Conservation (phyloP, 2,329 filamentous ascomycete genomes). For the Colletotrichum sidae region DNA sequence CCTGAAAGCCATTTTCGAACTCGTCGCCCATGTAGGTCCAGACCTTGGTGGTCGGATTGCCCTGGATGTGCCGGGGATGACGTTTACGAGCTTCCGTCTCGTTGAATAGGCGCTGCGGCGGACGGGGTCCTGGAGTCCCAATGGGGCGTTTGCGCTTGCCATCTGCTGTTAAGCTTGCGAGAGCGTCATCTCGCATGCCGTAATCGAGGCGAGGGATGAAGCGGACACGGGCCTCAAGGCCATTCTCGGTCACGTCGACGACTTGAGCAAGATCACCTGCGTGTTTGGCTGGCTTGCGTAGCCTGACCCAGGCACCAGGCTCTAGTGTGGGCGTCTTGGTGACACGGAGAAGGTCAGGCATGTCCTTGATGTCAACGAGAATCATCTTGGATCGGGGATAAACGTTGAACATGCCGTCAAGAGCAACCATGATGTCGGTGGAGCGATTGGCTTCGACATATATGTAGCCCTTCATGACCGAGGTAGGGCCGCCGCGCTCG, state of each 20-base stretch:
- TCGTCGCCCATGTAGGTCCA: conserved; percentile 91
- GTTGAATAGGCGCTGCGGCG: conserved; percentile 91
- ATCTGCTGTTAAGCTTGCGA: conserved; percentile 60
- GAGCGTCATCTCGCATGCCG: conserved; percentile 81
- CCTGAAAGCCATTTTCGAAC: conserved; percentile 91
- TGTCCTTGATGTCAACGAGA: conserved; percentile 94
- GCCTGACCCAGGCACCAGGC: conserved; percentile 91
- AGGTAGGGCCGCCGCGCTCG: conserved; percentile 82
- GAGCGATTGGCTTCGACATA: conserved; percentile 93
- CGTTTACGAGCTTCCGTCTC: conserved; percentile 93
- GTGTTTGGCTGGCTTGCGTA: conserved; percentile 84
- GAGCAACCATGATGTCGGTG: conserved; percentile 83
- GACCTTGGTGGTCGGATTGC: conserved; percentile 81
- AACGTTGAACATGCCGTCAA: conserved; percentile 88
- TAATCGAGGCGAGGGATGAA: conserved; percentile 95
- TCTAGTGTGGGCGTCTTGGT: conserved; percentile 87
- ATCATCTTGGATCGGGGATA: conserved; percentile 90
- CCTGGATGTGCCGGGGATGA: conserved; percentile 72
- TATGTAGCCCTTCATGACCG: conserved; percentile 91
- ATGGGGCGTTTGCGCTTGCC: conserved; percentile 84
- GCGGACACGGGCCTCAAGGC: conserved; percentile 86
- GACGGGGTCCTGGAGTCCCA: conserved; percentile 72
- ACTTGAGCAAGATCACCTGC: conserved; percentile 91
- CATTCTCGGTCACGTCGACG: conserved; percentile 91
- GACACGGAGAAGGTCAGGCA: conserved; percentile 94